These are phyloP conservation scores for Talaromyces nanjingensis DNA, from an alignment of 495 filamentous ascomycete species.

Conservation along the genomic window DNA sequence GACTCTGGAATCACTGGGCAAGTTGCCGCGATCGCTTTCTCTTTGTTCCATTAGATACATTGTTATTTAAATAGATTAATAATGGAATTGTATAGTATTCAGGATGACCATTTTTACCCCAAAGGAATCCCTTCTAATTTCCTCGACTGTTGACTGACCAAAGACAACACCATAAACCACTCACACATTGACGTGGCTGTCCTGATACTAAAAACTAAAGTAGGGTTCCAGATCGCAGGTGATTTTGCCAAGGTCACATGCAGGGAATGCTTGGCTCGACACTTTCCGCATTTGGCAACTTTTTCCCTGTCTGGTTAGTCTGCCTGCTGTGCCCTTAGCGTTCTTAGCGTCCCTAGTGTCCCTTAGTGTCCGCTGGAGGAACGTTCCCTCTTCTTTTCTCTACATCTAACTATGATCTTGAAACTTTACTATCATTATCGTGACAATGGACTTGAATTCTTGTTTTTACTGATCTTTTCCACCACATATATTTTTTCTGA, in stretches of 20 bases:
- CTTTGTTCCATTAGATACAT: no score
- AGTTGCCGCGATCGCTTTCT: neutral
- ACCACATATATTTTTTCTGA: no score
- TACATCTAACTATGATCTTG: no score
- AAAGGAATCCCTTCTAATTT: no score
- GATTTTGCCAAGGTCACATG: neutral
- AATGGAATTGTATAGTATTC: no score
- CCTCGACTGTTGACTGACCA: no score
- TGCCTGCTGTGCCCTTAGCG: neutral
- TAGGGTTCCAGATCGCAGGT: neutral
- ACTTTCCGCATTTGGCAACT: neutral
- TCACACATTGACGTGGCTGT: neutral
- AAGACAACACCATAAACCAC: neutral
- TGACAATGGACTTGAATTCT: neutral
- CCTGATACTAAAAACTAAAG: neutral
- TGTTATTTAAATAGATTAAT: no score
- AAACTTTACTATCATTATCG: neutral
- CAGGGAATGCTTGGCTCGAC: neutral
- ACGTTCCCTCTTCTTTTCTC: neutral
- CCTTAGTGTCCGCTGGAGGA: neutral
- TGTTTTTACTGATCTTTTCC: neutral
- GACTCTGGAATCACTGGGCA: neutral
- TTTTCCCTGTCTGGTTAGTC: neutral
- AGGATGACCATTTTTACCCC: no score
- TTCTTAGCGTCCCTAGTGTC: neutral